Evolutionary conservation across 2,329 filamentous ascomycete species (phyloP).

Genomic region (Claviceps sp.): DNA sequence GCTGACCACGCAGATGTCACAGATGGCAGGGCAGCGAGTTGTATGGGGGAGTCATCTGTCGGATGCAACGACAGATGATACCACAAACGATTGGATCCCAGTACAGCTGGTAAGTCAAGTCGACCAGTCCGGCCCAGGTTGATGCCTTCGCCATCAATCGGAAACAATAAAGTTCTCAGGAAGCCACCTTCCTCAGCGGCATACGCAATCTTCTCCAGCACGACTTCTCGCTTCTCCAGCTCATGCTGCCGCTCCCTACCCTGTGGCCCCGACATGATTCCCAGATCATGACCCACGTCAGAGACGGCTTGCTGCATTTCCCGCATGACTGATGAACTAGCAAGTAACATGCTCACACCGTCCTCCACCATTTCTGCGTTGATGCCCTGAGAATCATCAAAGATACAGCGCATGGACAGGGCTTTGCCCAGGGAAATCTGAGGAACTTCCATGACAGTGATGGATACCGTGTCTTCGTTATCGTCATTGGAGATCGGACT

Average conservation of each 20-base stretch:
- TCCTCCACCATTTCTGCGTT: conserved; percentile 97
- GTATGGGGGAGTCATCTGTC: conserved; percentile 70
- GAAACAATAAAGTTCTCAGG: conserved; percentile 68
- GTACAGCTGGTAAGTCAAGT: conserved; percentile 59
- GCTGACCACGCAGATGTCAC: conserved; percentile 85
- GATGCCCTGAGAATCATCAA: conserved; percentile 85
- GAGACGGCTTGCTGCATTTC: conserved; percentile 77
- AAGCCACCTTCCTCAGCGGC: conserved; percentile 75
- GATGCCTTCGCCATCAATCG: conserved; percentile 64
- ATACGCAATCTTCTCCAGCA: conserved; percentile 77
- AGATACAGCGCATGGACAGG: conserved; percentile 75
- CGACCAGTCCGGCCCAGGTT: conserved; percentile 64
- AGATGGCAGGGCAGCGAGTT: conserved; percentile 56
- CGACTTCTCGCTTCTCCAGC: conserved; percentile 66
- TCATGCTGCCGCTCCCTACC: conserved; percentile 64
- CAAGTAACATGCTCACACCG: conserved; percentile 61
- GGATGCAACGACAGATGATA: conserved; percentile 88
- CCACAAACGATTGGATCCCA: conserved; percentile 83
- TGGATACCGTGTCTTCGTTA: conserved; percentile 68
- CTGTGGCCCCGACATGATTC: conserved; percentile 53
- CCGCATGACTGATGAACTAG: conserved; percentile 68
- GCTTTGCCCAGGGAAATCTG: conserved; percentile 72
- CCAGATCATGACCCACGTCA: conserved; percentile 66
- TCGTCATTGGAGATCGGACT: conserved; percentile 60
- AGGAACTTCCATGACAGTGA: conserved; percentile 80